Conservation (phyloP, 2,329 filamentous ascomycete species). For the Colletotrichum godetiae region DNA sequence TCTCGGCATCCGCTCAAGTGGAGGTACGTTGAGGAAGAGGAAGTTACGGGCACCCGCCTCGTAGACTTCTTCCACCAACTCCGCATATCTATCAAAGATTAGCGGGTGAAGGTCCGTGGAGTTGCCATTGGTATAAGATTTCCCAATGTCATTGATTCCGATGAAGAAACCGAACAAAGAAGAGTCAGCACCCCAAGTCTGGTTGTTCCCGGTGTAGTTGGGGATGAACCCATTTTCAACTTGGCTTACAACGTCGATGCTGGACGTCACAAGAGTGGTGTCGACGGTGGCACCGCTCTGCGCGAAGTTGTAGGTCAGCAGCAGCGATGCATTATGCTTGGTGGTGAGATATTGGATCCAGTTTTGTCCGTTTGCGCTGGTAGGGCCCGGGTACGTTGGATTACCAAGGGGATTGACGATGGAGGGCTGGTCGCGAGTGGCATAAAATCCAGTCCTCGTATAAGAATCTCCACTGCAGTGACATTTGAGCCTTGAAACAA, state of each 20-base stretch:
- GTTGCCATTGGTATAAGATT: conserved; percentile 39
- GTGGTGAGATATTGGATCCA: conserved; percentile 65
- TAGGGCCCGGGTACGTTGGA: conserved; percentile 57
- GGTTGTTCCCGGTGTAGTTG: conserved; percentile 3
- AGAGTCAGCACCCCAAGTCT: conserved; percentile 50
- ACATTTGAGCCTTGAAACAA: conserved; percentile 37
- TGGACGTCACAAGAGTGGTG: conserved; percentile 58
- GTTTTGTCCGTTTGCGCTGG: conserved; percentile 61
- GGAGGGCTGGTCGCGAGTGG: conserved; percentile 47
- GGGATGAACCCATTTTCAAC: conserved; percentile 55
- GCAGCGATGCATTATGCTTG: not conserved
- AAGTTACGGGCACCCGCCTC: conserved; percentile 63
- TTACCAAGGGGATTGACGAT: conserved; percentile 51
- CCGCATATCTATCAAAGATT: not conserved
- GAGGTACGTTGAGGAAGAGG: conserved; percentile 63
- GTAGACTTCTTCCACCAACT: conserved; percentile 52
- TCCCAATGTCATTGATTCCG: conserved; percentile 66
- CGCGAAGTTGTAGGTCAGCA: not conserved
- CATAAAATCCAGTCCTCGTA: conserved; percentile 49
- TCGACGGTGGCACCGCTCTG: not conserved
- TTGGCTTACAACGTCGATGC: conserved; percentile 62
- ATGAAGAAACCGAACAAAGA: conserved; percentile 65
- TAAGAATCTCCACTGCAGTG: conserved; percentile 64
- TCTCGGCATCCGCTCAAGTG: conserved; percentile 46
- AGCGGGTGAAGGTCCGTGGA: not conserved